Evolutionary conservation across 23 red algal species (phyloP).

Genomic region (Chondrus crispus): DNA sequence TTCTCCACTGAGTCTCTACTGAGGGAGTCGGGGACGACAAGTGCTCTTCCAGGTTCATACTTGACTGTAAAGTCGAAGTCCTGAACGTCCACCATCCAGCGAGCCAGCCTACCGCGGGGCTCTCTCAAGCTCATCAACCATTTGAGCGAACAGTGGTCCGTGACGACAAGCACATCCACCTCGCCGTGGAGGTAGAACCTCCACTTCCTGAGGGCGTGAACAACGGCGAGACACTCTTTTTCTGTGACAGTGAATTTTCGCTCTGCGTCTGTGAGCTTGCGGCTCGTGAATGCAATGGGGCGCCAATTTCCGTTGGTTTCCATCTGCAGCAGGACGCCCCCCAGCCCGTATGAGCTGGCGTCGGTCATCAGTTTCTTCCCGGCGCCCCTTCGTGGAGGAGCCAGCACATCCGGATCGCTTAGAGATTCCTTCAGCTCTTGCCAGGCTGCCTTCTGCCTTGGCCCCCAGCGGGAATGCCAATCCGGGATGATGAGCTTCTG

Average conservation of each 20-base stretch:
- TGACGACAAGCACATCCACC: background rate
- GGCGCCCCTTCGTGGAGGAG: background rate
- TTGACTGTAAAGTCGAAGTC: background rate
- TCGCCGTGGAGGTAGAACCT: background rate
- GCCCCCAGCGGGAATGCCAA: background rate
- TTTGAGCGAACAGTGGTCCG: background rate
- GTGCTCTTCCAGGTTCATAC: background rate
- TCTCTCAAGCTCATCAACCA: background rate
- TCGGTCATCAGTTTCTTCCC: background rate
- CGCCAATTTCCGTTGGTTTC: background rate
- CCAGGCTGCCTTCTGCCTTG: background rate
- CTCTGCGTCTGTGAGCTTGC: background rate
- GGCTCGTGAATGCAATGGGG: background rate
- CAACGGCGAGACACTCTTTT: background rate
- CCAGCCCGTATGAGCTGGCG: background rate
- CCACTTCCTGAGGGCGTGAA: background rate
- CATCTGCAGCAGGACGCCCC: background rate
- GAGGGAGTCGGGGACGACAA: background rate
- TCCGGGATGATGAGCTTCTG: background rate
- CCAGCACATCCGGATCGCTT: background rate
- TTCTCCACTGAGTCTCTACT: background rate
- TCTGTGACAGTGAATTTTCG: background rate
- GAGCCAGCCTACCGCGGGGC: background rate
- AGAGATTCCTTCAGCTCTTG: background rate
- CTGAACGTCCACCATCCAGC: background rate